These are phyloP conservation scores for Paxillus ammoniavirescens DNA, from an alignment of 768 basidiomycete genomes.

Conservation along the genomic window DNA sequence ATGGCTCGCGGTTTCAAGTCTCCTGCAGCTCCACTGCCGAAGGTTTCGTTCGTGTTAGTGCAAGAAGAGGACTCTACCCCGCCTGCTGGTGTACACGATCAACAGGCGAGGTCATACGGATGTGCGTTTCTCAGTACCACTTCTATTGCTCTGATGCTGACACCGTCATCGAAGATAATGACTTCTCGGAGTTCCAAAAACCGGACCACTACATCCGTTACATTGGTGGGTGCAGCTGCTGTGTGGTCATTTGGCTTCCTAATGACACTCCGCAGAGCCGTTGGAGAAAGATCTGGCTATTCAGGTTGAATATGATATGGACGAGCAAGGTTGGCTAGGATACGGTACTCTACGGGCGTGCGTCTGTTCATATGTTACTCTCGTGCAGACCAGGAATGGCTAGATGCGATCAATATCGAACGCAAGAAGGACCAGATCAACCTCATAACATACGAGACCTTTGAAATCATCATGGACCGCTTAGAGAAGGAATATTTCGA, in stretches of 20 bases:
- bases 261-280: conserved; percentile 56
- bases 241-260: conserved; percentile 1
- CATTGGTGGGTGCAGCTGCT: conserved; percentile 57
- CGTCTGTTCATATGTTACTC: conserved; percentile 4
- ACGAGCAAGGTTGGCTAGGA: conserved; percentile 78
- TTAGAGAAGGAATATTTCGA: conserved; percentile 99
- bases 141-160: conserved; percentile 5
- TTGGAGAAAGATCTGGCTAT: conserved; percentile 87
- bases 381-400: conserved; percentile 85
- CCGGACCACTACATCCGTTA: conserved; percentile 90
- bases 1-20: conserved; percentile 42
- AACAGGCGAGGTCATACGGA: conserved; percentile 65
- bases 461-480: conserved; percentile 96
- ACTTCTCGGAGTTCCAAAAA: conserved; percentile 67
- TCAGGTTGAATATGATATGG: conserved; percentile 99
- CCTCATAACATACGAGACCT: conserved; percentile 75
- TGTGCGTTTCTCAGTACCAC: conserved; percentile 46
- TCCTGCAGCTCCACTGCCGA: conserved; percentile 50
- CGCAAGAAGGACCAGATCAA: conserved; percentile 74
- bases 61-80: conserved; percentile 61
- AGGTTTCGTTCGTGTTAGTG: conserved; percentile 65
- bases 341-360: neutral
- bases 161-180: conserved; percentile 47
- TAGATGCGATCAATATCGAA: conserved; percentile 80
- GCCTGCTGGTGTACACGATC: conserved; percentile 62